phyloP scores from a whole-genome alignment of 768 basidiomycete genomes.

The Kwoniella europaea region DNA sequence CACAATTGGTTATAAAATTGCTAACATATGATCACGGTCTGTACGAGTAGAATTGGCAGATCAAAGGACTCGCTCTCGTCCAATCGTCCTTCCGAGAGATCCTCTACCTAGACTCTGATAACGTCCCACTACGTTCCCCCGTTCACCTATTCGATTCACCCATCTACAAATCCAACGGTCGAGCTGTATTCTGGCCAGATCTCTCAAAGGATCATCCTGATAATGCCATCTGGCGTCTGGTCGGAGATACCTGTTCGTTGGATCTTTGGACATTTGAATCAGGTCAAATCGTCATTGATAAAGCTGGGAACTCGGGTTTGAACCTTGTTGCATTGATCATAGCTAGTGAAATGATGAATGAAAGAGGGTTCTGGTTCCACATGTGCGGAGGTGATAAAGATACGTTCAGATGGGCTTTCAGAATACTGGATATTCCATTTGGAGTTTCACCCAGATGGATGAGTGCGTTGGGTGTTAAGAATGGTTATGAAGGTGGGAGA shows the following conservation, averaged over 20 bases:
- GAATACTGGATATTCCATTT: constrained; percentile 56
- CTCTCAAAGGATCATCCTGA: constrained; percentile 60
- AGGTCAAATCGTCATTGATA: constrained; percentile 61
- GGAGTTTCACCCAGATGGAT: constrained; percentile 57
- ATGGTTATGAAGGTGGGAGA: constrained; percentile 39
- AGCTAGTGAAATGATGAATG: constrained; percentile 57
- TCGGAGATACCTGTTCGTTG: constrained; percentile 56
- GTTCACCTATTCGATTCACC: constrained; percentile 58
- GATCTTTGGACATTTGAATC: constrained; percentile 59
- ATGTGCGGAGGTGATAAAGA: constrained; percentile 60
- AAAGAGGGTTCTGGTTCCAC: constrained; percentile 60
- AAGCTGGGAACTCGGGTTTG: constrained; percentile 59
- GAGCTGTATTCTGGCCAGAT: constrained; percentile 62
- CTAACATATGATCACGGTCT: background rate
- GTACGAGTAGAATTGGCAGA: constrained; percentile 44
- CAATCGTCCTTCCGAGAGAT: constrained; percentile 53
- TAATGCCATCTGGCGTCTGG: constrained; percentile 61
- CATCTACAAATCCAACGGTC: constrained; percentile 48
- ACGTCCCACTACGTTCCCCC: constrained; percentile 59
- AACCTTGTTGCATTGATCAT: constrained; percentile 60
- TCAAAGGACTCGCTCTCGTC: constrained; percentile 58
- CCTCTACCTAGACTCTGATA: constrained; percentile 51
- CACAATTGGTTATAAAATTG: background rate
- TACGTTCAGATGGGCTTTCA: constrained; percentile 60
- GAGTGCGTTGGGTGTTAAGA: constrained; percentile 48